Conservation (phyloP, 202 grass and related monocot genomes). For the Schoenoplectus triqueter region DNA sequence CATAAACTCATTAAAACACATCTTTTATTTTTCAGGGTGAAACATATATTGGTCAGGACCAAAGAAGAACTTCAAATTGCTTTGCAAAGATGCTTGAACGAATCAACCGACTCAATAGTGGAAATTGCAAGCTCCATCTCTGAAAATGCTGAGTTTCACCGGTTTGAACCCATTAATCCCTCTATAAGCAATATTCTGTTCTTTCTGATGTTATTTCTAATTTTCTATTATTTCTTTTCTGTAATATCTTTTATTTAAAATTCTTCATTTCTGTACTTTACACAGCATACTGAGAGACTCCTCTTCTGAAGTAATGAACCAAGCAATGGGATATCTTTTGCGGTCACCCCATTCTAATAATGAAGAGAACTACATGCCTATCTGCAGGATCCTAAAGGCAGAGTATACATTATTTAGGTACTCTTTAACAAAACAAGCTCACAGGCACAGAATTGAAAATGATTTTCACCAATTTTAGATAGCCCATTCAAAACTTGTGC, state of each 20-base stretch:
- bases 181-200: slow-evolving; percentile 28
- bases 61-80: slow-evolving; percentile 79
- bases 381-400: slow-evolving; percentile 54
- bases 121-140: slow-evolving; percentile 78
- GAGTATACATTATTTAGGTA: slow-evolving; percentile 93
- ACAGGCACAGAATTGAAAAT: background rate
- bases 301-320: slow-evolving; percentile 51
- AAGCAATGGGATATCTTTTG: slow-evolving; percentile 63
- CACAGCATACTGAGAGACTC: slow-evolving; percentile 64
- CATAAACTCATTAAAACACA: background rate
- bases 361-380: slow-evolving; percentile 40
- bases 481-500: background rate
- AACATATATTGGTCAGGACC: slow-evolving; percentile 79
- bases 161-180: slow-evolving; percentile 43
- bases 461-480: slow-evolving; percentile 1
- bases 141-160: slow-evolving; percentile 78
- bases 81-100: slow-evolving; percentile 57
- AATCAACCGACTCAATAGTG: slow-evolving; percentile 67
- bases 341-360: slow-evolving; percentile 40
- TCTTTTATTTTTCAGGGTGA: slow-evolving; percentile 51
- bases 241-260: slow-evolving; percentile 21
- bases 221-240: background rate
- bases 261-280: slow-evolving; percentile 39
- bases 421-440: slow-evolving; percentile 24
- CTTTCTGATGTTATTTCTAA: slow-evolving; percentile 36